A percentile compares a stretch with the other conserved stretches of the same genome.
These are phyloP conservation scores for Daedaleopsis nitida DNA, from an alignment of 768 basidiomycete genomes.

Conservation along the genomic window DNA sequence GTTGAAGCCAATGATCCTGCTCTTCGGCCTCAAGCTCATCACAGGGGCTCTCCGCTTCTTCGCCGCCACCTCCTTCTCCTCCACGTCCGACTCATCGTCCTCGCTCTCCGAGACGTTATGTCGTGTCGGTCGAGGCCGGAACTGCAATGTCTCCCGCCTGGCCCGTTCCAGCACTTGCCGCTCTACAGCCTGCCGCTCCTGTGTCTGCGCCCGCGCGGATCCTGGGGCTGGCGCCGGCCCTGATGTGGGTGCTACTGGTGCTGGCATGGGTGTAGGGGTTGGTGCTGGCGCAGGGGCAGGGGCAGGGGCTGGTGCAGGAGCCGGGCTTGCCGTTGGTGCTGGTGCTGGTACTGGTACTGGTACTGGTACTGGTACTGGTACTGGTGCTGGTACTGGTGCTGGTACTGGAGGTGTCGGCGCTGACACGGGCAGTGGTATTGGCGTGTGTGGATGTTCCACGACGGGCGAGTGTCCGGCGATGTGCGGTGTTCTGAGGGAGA, in stretches of 20 bases:
- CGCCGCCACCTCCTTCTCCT: conserved; percentile 43
- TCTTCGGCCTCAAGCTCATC: conserved; percentile 58
- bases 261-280: not conserved
- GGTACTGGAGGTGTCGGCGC: not conserved
- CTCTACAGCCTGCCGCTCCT: not conserved
- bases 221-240: too few species aligned
- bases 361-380: too few species aligned
- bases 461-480: not conserved
- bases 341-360: not conserved
- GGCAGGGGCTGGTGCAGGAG: too few species aligned
- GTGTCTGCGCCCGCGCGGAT: not conserved
- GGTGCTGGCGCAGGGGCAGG: not conserved
- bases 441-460: not conserved
- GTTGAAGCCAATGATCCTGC: conserved; percentile 61
- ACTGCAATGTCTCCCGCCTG: conserved; percentile 1
- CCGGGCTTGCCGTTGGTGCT: too few species aligned
- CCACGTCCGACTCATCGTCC: conserved; percentile 53
- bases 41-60: conserved; percentile 52
- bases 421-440: not conserved
- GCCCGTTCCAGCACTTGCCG: not conserved
- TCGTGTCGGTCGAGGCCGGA: conserved; percentile 3
- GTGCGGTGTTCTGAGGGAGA: conserved; percentile 37
- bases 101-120: conserved; percentile 55
- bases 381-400: not conserved
- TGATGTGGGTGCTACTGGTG: not conserved